Evolutionary conservation across 257 asterid genomes (phyloP).

Genomic region (Ehretia macrophylla): DNA sequence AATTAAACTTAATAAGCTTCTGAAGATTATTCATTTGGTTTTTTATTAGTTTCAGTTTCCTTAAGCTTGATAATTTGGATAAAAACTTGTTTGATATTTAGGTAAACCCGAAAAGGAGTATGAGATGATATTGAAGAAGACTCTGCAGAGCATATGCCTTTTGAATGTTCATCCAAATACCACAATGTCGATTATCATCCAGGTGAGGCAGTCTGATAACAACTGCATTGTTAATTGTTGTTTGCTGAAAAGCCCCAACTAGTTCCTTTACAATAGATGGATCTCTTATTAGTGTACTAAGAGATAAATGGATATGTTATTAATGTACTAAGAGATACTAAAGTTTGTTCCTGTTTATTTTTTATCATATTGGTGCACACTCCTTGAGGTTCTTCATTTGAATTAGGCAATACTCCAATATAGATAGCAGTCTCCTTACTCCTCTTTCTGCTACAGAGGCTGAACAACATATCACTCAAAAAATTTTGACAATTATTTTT

Average conservation of each 20-base stretch:
- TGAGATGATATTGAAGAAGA: conserved; percentile 92
- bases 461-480: too few species aligned
- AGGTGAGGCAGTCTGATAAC: conserved; percentile 37
- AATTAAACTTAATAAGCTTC: background rate
- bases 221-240: background rate
- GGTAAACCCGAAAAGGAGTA: conserved; percentile 82
- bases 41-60: too few species aligned
- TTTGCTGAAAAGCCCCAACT: background rate
- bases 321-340: background rate
- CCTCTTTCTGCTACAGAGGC: too few species aligned
- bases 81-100: conserved; percentile 16
- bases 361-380: too few species aligned
- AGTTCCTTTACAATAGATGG: background rate
- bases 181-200: conserved; percentile 75
- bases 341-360: too few species aligned
- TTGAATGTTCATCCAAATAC: conserved; percentile 86
- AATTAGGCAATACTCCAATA: too few species aligned
- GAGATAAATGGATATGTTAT: background rate
- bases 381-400: too few species aligned
- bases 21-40: too few species aligned
- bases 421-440: too few species aligned
- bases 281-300: background rate
- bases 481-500: too few species aligned
- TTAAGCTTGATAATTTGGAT: too few species aligned
- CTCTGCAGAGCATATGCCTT: conserved; percentile 73